Conservation (phyloP, 148 eudicot genomes). For the Agrostemma githago region DNA sequence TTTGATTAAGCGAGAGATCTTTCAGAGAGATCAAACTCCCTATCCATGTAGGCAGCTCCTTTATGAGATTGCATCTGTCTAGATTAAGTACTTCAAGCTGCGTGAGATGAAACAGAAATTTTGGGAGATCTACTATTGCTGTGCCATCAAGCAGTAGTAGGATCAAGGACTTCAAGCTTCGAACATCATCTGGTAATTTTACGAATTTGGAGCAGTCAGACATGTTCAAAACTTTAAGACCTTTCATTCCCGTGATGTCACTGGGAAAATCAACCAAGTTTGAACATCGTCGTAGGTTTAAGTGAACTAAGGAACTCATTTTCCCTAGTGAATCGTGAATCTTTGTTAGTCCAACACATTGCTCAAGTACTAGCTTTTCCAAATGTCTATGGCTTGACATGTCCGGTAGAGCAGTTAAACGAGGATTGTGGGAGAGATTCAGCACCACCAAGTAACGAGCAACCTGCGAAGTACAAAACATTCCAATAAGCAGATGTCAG, state of each 20-base stretch:
- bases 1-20: conserved; percentile 30
- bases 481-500: neutral
- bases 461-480: conserved; percentile 32
- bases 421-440: conserved; percentile 39
- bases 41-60: conserved; percentile 34
- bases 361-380: conserved; percentile 49
- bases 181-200: conserved; percentile 38
- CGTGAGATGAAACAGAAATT: conserved; percentile 32
- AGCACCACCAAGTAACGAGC: conserved; percentile 45
- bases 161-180: conserved; percentile 43
- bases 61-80: conserved; percentile 30
- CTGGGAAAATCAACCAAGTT: conserved; percentile 42
- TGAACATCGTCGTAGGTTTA: conserved; percentile 42
- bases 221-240: conserved; percentile 41
- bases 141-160: conserved; percentile 39
- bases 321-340: conserved; percentile 53
- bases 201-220: conserved; percentile 45
- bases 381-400: conserved; percentile 42
- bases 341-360: conserved; percentile 34
- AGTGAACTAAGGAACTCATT: conserved; percentile 33
- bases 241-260: conserved; percentile 53
- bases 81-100: conserved; percentile 47
- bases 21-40: conserved; percentile 38
- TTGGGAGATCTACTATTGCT: conserved; percentile 40
- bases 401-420: conserved; percentile 47